A percentile compares a stretch with the other conserved stretches of the same genome.
Conservation (phyloP, 495 filamentous ascomycete species). For the Chlorociboria aeruginascens region DNA sequence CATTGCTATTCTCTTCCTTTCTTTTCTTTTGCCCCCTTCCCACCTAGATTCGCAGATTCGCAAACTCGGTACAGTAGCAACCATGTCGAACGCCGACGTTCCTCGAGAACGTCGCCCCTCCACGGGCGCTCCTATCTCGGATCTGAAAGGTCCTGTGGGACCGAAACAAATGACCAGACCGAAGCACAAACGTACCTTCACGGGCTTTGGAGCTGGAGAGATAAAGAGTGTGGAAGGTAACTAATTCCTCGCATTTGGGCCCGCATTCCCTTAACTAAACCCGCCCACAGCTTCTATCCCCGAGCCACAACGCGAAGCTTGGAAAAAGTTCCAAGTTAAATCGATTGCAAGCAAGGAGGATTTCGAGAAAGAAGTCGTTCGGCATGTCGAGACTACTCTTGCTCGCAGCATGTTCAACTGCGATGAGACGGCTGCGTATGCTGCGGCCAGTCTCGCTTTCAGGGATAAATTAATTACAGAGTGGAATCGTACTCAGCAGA, state of each 20-base stretch:
- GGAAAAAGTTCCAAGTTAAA: constrained; percentile 62
- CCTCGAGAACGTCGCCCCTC: constrained; percentile 60
- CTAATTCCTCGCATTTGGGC: constrained; percentile 4
- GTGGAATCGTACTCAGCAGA: constrained; percentile 96
- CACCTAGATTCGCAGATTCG: too few species aligned
- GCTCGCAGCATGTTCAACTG: constrained; percentile 97
- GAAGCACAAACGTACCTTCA: constrained; percentile 91
- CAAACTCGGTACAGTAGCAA: background rate
- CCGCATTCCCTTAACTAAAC: background rate
- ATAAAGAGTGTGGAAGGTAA: constrained; percentile 85
- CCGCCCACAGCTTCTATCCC: constrained; percentile 53
- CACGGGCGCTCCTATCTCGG: constrained; percentile 66
- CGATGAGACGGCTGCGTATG: constrained; percentile 88
- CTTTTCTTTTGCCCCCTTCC: background rate
- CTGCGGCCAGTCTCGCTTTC: constrained; percentile 81
- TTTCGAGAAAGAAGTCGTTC: constrained; percentile 68
- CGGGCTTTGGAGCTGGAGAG: constrained; percentile 77
- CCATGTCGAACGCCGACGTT: constrained; percentile 12
- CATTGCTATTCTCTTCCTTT: background rate
- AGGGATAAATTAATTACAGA: constrained; percentile 86
- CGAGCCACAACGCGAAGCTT: constrained; percentile 76
- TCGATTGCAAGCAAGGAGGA: constrained; percentile 62
- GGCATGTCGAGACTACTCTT: constrained; percentile 91
- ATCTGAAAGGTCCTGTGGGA: constrained; percentile 69
- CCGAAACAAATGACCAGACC: constrained; percentile 57